Base-by-base conservation (phyloP, 2,329 filamentous ascomycete species). In the Microdochium trichocladiopsis region DNA sequence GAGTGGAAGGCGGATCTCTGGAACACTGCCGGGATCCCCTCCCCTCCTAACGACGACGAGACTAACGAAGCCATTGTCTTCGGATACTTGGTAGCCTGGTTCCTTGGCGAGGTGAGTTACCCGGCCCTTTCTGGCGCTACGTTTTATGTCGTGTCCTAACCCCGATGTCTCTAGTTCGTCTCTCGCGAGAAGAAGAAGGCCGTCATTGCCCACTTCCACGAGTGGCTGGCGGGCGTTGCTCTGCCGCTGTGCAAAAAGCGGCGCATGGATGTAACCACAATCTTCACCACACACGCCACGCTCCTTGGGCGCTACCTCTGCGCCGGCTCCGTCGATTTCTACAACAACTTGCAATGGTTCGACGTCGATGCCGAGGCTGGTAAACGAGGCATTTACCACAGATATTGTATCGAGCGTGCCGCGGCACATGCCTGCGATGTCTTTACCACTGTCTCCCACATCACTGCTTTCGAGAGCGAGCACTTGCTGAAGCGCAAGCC, bases 1-100 rank as follows among this genome's bases (percentile, higher is more conserved):
- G 94, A 99, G 74, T 99, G 94, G 94, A 97, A 97, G 73, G 80
- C 87, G 36, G 94, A 99, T 69, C 76, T 99, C 54, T 99, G 94
- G 94, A 90, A 92, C 61, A 83, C 85, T 10, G 88, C 93, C 24
- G 88, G 90, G 58, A 97, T 99, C 62, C 94, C 94, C n/a, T 90
- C 91, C 14, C 94, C 94, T 11, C 86, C 89, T 8, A 84, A 84
- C 57, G 94, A 99, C 65, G 86, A 92, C 50, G 94, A 99, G 77
- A 96, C 94, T 51, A 97, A 96, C 66, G 94, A 97, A 72, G 88
- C 94, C 41, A 94, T 97, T 66, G 90, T 97, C 43, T 97, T 97
- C 74, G 94, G 94, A 50, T 99, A 99, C 67, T 74, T 99, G 54
- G 90, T 97, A 47, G 92, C 94, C 28, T 99, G 94, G 94, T 97